A percentile compares a stretch with the other conserved stretches of the same genome.
Evolutionary conservation across 2,329 filamentous ascomycete species (phyloP).

Genomic region (Fusarium sp.): DNA sequence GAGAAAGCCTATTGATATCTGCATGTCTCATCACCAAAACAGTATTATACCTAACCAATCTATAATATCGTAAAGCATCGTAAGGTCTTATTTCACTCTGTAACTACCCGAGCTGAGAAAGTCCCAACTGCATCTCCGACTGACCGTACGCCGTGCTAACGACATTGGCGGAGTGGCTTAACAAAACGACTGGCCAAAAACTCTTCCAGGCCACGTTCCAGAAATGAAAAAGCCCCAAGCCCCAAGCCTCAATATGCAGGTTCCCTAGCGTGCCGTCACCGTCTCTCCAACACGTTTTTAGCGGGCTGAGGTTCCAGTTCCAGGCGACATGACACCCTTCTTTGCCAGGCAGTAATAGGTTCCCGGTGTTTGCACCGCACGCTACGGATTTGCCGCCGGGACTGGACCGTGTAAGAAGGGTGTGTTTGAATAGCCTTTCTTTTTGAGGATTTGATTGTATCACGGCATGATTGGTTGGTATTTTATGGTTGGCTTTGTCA

Average conservation of each 20-base stretch:
- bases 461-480: slow-evolving; percentile 6
- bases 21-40: slow-evolving; percentile 9
- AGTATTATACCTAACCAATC: neutral
- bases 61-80: neutral
- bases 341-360: neutral
- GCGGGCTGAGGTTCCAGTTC: slow-evolving; percentile 33
- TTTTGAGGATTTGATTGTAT: slow-evolving; percentile 8
- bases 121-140: neutral
- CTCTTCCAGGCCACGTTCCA: slow-evolving; percentile 21
- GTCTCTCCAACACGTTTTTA: slow-evolving; percentile 23
- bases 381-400: slow-evolving; percentile 14
- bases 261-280: slow-evolving; percentile 12
- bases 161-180: slow-evolving; percentile 22
- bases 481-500: neutral
- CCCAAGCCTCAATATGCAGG: slow-evolving; percentile 19
- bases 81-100: slow-evolving; percentile 6
- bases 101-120: slow-evolving; percentile 15
- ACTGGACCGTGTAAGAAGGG: slow-evolving; percentile 7
- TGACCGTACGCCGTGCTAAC: neutral
- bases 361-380: slow-evolving; percentile 22
- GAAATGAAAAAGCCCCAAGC: slow-evolving; percentile 4
- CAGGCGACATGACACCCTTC: slow-evolving; percentile 11
- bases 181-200: slow-evolving; percentile 1
- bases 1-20: neutral
- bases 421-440: slow-evolving; percentile 5